These are phyloP conservation scores for Yamadazyma spencermartinsiae DNA, from an alignment of 1,139 yeast genomes.

Conservation along the genomic window DNA sequence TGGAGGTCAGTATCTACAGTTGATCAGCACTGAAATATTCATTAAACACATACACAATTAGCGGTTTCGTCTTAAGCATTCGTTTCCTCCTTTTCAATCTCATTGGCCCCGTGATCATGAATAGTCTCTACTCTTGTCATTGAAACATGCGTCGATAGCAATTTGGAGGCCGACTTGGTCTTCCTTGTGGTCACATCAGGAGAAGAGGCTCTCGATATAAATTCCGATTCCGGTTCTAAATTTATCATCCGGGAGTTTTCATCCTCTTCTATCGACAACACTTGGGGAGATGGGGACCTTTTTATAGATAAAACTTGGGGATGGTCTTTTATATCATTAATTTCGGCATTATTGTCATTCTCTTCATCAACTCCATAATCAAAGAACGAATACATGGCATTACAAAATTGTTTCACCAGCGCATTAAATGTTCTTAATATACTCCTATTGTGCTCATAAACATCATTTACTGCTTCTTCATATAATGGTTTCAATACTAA, in stretches of 20 bases:
- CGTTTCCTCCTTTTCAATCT: background rate
- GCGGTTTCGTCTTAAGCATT: background rate
- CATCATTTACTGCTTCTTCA: constrained; percentile 23
- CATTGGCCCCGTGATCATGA: constrained; percentile 11
- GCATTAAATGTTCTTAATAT: constrained; percentile 15
- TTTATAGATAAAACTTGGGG: no score
- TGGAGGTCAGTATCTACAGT: no score
- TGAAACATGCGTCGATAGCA: constrained; percentile 12
- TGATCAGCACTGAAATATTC: no score
- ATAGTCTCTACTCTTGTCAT: constrained; percentile 26
- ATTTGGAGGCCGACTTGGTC: background rate
- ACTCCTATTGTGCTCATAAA: constrained; percentile 19
- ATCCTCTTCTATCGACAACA: constrained; percentile 6
- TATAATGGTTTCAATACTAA: constrained; percentile 59
- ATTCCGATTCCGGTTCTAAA: background rate
- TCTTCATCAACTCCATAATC: constrained; percentile 34
- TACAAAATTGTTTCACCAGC: constrained; percentile 21
- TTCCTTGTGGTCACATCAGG: no score
- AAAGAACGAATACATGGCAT: constrained; percentile 43
- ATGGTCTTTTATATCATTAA: background rate
- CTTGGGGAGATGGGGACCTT: constrained; percentile 3
- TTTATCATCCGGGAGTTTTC: constrained; percentile 18
- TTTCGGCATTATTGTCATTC: constrained; percentile 4
- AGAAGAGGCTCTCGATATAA: no score
- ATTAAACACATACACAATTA: no score